Conservation (phyloP, 768 basidiomycete species). For the Leccinum ochraceum region DNA sequence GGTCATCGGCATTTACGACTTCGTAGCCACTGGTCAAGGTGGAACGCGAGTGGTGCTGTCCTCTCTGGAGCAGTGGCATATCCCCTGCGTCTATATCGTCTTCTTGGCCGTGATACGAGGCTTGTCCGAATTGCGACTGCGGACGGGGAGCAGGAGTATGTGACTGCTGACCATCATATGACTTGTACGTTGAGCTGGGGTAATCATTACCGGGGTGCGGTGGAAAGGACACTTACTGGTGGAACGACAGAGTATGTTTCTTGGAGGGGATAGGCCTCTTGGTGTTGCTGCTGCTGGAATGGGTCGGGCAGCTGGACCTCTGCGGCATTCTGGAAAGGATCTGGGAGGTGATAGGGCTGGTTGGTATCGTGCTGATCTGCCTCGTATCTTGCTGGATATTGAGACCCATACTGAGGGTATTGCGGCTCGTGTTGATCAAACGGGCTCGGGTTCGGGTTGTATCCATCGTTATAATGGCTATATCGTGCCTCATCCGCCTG, state of each 20-base stretch:
- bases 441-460: constrained; percentile 50
- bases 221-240: constrained; percentile 20
- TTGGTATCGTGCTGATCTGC: constrained; percentile 32
- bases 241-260: constrained; percentile 25
- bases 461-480: constrained; percentile 68
- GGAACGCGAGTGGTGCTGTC: constrained; percentile 33
- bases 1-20: constrained; percentile 32
- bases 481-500: constrained; percentile 67
- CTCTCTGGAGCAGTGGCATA: constrained; percentile 63
- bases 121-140: constrained; percentile 24
- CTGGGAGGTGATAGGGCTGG: constrained; percentile 41
- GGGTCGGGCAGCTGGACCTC: constrained; percentile 20
- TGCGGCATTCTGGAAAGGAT: constrained; percentile 33
- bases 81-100: constrained; percentile 57
- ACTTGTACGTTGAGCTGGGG: constrained; percentile 21
- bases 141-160: constrained; percentile 26
- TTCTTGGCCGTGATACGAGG: constrained; percentile 44
- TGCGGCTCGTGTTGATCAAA: constrained; percentile 42
- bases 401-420: constrained; percentile 30
- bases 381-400: constrained; percentile 36
- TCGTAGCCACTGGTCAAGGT: constrained; percentile 48
- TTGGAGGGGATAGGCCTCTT: constrained; percentile 20
- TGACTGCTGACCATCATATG: constrained; percentile 22
- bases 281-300: constrained; percentile 26
- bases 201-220: constrained; percentile 19